Evolutionary conservation across 192 early-diverging fungal species (phyloP), one percentile per base, ranked within the genome.

Genomic region (Diversispora epigaea): DNA sequence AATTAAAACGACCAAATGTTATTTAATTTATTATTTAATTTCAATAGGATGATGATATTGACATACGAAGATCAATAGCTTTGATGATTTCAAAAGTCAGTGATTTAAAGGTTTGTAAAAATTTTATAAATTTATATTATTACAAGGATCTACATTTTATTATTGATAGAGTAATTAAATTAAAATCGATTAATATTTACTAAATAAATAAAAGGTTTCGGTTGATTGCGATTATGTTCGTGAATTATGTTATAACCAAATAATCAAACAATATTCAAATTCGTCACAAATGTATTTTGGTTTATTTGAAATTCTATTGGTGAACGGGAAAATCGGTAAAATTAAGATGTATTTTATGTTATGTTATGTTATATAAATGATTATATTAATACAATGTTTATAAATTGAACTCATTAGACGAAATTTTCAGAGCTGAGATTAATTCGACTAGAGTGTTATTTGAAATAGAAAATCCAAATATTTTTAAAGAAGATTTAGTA

Each of bases 381-480:
- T 3, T 41, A 63, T 45, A 25, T 17, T 49, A 22, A 25, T 47
- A 10, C 4, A 54, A 17, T 39, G n/a, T 9, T 56, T 54, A 10
- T 71, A 55, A 55, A 25, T 52, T 44, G 19, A 43, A 17, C 2
- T 0, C 25, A 32, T 32, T 14, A 71, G 69, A 71, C 41, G 39
- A 39, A 12, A 58, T 57, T 19, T 19, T 71, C 14, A 11, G 40
- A 21, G 4, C 39, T 56, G 69, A 54, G 57, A n/a, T 58, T 11
- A 41, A 41, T 4, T 54, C 69, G 12, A n/a, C n/a, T 12, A 54
- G 40, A 57, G 40, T 57, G 17, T n/a, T 71, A 0, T 71, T 71
- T 71, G 69, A 21, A 12, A 43, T 71, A 21, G 69, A 71, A 19
- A 57, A 71, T 71, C 69, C 69, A 71, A 71, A 71, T 32, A 71